Conservation (phyloP, 2,329 filamentous ascomycete genomes). For the Alternaria infectoria region DNA sequence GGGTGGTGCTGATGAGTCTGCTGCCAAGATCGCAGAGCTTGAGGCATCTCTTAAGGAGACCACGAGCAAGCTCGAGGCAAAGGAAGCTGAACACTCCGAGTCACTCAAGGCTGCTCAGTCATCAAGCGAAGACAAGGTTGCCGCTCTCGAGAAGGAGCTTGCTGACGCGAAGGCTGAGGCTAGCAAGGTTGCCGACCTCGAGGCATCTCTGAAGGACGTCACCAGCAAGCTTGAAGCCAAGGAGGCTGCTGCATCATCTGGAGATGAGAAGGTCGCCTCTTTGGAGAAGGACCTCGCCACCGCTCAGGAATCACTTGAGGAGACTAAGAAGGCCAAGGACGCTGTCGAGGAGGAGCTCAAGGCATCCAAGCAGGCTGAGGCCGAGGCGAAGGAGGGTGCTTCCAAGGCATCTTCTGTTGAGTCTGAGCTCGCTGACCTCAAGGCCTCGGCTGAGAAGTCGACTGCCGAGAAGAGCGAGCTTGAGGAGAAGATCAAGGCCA, state of each 20-base stretch:
- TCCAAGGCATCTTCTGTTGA: constrained; percentile 21
- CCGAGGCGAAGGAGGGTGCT: constrained; percentile 23
- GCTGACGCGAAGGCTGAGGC: constrained; percentile 29
- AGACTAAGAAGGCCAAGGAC: constrained; percentile 26
- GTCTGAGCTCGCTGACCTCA: constrained; percentile 29
- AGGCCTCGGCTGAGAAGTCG: constrained; percentile 30
- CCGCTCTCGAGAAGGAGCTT: constrained; percentile 24
- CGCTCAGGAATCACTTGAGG: constrained; percentile 29
- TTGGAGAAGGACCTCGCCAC: constrained; percentile 34
- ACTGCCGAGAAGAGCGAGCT: constrained; percentile 27
- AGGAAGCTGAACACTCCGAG: constrained; percentile 19
- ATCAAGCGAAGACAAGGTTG: constrained; percentile 16
- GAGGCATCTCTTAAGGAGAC: constrained; percentile 27
- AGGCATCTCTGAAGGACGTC: constrained; percentile 26
- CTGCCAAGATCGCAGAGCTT: constrained; percentile 26
- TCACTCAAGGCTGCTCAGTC: constrained; percentile 21
- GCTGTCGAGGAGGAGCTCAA: constrained; percentile 31
- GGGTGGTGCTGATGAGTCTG: constrained; percentile 15
- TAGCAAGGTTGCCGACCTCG: constrained; percentile 34
- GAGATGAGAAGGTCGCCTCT: constrained; percentile 32
- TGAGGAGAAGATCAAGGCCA: constrained; percentile 32
- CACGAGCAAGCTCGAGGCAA: constrained; percentile 19
- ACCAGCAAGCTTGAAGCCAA: constrained; percentile 27
- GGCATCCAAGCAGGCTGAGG: constrained; percentile 20
- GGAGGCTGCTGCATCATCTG: constrained; percentile 27